Evolutionary conservation across 2,329 filamentous ascomycete species (phyloP).

Genomic region (Trichoderma sp.): DNA sequence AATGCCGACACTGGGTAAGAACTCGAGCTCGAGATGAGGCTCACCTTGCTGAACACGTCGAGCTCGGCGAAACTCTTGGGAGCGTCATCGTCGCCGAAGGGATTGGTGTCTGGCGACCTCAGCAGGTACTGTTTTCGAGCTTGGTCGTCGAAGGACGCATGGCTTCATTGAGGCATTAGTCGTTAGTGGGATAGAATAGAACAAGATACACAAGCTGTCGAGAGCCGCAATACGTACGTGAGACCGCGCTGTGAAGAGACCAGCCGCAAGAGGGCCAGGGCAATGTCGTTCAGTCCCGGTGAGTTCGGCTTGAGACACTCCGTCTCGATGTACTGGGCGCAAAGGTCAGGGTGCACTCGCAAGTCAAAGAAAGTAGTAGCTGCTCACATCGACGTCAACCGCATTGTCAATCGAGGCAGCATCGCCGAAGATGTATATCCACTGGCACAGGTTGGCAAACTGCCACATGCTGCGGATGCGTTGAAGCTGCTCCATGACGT

Average conservation of each 20-base stretch:
- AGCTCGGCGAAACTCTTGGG: slow-evolving; percentile 78
- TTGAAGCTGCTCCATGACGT: slow-evolving; percentile 21
- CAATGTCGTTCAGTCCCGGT: slow-evolving; percentile 75
- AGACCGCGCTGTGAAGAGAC: slow-evolving; percentile 91
- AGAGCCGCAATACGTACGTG: slow-evolving; percentile 62
- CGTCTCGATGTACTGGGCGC: slow-evolving; percentile 74
- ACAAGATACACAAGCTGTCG: background rate
- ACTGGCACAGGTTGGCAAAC: slow-evolving; percentile 92
- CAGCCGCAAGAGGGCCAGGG: slow-evolving; percentile 84
- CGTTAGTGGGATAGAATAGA: slow-evolving; percentile 18
- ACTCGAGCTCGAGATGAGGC: slow-evolving; percentile 20
- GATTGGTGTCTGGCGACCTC: slow-evolving; percentile 79
- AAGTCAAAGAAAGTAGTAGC: slow-evolving; percentile 5
- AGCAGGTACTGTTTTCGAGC: slow-evolving; percentile 82
- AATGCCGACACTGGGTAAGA: background rate
- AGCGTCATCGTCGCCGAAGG: slow-evolving; percentile 77
- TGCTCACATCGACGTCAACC: slow-evolving; percentile 80
- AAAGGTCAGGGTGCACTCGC: background rate
- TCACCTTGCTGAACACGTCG: slow-evolving; percentile 77
- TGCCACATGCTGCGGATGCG: slow-evolving; percentile 90
- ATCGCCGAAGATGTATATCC: slow-evolving; percentile 87
- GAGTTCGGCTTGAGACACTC: slow-evolving; percentile 85
- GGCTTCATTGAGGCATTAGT: slow-evolving; percentile 52
- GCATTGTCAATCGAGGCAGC: slow-evolving; percentile 87
- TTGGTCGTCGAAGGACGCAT: slow-evolving; percentile 90